phyloP scores from a whole-genome alignment of 164 flowering plant genomes.

The Malania oleifera region DNA sequence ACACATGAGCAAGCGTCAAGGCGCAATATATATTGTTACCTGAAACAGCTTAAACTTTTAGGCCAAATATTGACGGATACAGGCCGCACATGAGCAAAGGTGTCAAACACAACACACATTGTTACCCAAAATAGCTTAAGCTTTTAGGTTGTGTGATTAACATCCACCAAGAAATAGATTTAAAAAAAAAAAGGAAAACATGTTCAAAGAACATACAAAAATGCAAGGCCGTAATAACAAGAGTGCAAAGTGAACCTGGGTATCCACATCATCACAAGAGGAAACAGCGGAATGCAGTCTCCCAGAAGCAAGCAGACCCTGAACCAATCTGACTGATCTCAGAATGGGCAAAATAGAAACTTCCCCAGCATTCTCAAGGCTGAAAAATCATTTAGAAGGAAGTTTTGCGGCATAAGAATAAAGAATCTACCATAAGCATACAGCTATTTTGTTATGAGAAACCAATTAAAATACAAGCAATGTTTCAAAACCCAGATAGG shows the following conservation, averaged over 20 bases:
- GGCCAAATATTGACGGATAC: no score
- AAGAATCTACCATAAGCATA: not conserved
- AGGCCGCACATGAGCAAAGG: no score
- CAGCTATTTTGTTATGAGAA: not conserved
- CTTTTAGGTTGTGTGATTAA: no score
- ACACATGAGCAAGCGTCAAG: no score
- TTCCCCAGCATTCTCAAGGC: conserved; percentile 96
- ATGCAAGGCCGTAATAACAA: not conserved
- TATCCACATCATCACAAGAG: conserved; percentile 33
- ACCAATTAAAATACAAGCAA: no score
- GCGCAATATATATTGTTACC: no score
- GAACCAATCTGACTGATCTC: conserved; percentile 62
- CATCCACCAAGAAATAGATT: not conserved
- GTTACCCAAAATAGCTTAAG: no score
- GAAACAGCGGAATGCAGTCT: conserved; percentile 30
- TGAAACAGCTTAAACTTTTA: no score
- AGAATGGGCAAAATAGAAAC: conserved; percentile 78
- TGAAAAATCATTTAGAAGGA: conserved; percentile 26
- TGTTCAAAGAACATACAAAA: not conserved
- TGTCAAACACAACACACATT: no score
- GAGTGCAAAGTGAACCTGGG: conserved; percentile 40
- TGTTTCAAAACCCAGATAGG: no score
- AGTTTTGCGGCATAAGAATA: not conserved
- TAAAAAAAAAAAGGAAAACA: not conserved
- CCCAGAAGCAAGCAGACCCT: conserved; percentile 47